Evolutionary conservation across 768 basidiomycete species (phyloP).

Genomic region (Macrolepiota dolichaula): DNA sequence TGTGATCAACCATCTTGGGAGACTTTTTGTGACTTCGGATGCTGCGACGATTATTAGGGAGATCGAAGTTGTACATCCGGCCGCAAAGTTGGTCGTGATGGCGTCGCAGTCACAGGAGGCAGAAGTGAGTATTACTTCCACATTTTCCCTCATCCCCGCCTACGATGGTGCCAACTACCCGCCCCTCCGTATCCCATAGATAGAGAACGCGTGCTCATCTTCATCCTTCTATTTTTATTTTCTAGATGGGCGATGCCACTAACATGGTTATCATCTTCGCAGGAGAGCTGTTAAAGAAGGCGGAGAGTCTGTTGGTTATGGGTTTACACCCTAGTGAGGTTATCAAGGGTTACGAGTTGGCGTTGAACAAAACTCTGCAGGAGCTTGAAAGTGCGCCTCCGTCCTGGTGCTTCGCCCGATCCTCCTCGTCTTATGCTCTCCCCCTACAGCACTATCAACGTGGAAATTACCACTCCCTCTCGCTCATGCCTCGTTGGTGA

Average conservation of each 20-base stretch:
- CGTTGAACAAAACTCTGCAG: conserved; percentile 73
- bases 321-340: conserved; percentile 97
- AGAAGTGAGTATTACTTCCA: conserved; percentile 56
- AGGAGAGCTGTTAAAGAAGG: conserved; percentile 91
- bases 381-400: conserved; percentile 83
- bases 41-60: conserved; percentile 98
- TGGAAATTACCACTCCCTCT: conserved; percentile 69
- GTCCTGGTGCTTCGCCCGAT: conserved; percentile 3
- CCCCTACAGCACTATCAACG: conserved; percentile 58
- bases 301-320: conserved; percentile 91
- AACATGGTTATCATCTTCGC: conserved; percentile 94
- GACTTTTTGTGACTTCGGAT: conserved; percentile 96
- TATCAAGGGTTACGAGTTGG: conserved; percentile 93
- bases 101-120: conserved; percentile 94
- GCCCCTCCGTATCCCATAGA: neutral
- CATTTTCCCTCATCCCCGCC: neutral
- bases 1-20: conserved; percentile 94
- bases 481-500: conserved; percentile 62
- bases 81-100: conserved; percentile 99
- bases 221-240: neutral
- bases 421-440: conserved; percentile 15
- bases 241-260: conserved; percentile 94
- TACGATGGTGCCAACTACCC: neutral
- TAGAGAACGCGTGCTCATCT: neutral
- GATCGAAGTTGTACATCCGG: conserved; percentile 97